These are phyloP conservation scores for Priceomyces haplophilus DNA, from an alignment of 805 yeast genomes.

Conservation along the genomic window DNA sequence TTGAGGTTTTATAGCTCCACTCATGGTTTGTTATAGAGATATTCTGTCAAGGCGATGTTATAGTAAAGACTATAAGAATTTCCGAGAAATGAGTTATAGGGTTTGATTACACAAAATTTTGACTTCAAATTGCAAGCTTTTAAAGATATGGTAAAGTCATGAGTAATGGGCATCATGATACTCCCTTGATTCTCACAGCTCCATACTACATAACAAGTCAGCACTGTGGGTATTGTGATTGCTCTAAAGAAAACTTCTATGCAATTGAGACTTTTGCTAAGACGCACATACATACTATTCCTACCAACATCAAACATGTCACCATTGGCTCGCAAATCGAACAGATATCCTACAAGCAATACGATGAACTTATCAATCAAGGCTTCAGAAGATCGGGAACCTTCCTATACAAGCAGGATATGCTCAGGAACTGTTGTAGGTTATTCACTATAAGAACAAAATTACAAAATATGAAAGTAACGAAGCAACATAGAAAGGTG, in stretches of 20 bases:
- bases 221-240: constrained; percentile 74
- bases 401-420: constrained; percentile 63
- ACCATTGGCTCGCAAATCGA: constrained; percentile 41
- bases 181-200: constrained; percentile 34
- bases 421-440: constrained; percentile 72
- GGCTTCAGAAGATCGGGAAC: constrained; percentile 82
- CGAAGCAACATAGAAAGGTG: constrained; percentile 65
- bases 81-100: background rate
- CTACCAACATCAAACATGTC: constrained; percentile 11
- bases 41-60: background rate
- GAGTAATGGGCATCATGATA: background rate
- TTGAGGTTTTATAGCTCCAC: background rate
- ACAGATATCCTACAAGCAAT: constrained; percentile 48
- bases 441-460: constrained; percentile 73
- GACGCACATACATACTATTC: constrained; percentile 7
- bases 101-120: constrained; percentile 4
- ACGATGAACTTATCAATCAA: constrained; percentile 62
- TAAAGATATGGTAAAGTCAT: background rate
- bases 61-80: background rate
- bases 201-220: constrained; percentile 44
- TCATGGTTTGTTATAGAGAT: background rate
- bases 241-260: constrained; percentile 38
- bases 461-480: constrained; percentile 41
- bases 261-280: constrained; percentile 36
- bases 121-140: too few relatives aligned